Base-by-base conservation (phyloP, 2,329 filamentous ascomycete genomes). In the Sarocladium brachiariae region DNA sequence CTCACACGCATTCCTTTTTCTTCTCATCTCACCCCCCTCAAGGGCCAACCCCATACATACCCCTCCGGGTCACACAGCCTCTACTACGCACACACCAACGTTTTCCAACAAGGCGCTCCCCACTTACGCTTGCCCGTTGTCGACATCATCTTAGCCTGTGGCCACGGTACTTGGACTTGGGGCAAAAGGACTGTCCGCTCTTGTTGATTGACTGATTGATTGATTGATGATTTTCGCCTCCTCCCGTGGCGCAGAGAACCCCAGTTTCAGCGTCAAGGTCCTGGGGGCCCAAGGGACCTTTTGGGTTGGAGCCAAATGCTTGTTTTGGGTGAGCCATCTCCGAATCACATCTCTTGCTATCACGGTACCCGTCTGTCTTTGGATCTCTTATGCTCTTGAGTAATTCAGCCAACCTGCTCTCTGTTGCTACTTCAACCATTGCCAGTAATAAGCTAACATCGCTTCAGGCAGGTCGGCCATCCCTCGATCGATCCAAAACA, bases 211-310 rank as follows among this genome's bases (percentile, higher is more conserved):
- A n/a, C n/a, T n/a, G n/a, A n/a, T n/a, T n/a, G n/a, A n/a, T n/a
- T n/a, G n/a, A n/a, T 47, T 47, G 43, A 47, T 47, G 31, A 25
- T 33, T 30, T 47, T 47, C 43, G 43, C 43, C 43, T 47, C 43
- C 43, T 31, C 43, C 43, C 13, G n/a, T 7, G 19, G 11, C 5
- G 11, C 13, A 47, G 27, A 25, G 24, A 23, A 6, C 43, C 43
- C 43, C 39, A 43, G 39, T 25, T 43, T 27, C 39, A 43, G 19
- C 23, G 23, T 13, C 8, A 27, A 23, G 39, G 21, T 23, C 23
- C 14, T n/a, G n/a, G n/a, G n/a, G 23, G 21, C 21, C 14, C n/a
- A n/a, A 33, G 24, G 43, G 27, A 31, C 43, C 19, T 47, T 47
- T 47, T 31, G 43, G 25, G 24, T 33, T 47, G 43, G 43, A 23